Conservation (phyloP, 176 grass and related monocot genomes). For the Avena insularis region DNA sequence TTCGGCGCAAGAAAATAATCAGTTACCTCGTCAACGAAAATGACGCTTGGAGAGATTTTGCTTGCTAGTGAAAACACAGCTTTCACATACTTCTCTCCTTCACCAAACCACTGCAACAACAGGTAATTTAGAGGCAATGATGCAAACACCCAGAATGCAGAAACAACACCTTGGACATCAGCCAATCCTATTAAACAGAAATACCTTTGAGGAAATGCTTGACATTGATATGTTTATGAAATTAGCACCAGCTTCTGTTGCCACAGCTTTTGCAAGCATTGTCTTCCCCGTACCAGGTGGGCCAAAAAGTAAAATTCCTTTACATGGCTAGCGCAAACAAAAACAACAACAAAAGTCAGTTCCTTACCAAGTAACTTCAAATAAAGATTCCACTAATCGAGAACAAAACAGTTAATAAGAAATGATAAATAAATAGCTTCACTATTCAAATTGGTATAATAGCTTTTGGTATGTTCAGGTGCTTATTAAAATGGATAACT, state of each 20-base stretch:
- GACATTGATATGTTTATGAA: slow-evolving; percentile 99
- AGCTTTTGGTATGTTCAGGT: background rate
- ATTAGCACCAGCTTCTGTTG: slow-evolving; percentile 96
- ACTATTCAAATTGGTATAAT: slow-evolving; percentile 10
- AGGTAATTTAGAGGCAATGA: slow-evolving; percentile 42
- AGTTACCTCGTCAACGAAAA: slow-evolving; percentile 92
- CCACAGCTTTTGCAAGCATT: slow-evolving; percentile 98
- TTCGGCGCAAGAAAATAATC: slow-evolving; percentile 12
- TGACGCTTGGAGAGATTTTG: slow-evolving; percentile 96
- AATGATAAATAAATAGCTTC: slow-evolving; percentile 11
- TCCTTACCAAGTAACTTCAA: slow-evolving; percentile 17
- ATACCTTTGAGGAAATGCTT: slow-evolving; percentile 96
- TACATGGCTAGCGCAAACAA: slow-evolving; percentile 66
- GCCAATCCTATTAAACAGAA: slow-evolving; percentile 18
- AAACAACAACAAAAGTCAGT: background rate
- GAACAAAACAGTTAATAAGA: background rate
- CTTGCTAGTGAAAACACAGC: slow-evolving; percentile 94
- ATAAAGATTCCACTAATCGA: slow-evolving; percentile 11
- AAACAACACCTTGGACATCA: slow-evolving; percentile 5
- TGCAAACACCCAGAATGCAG: slow-evolving; percentile 15
- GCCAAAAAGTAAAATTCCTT: slow-evolving; percentile 98
- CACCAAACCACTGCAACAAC: slow-evolving; percentile 93
- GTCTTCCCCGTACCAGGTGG: slow-evolving; percentile 99
- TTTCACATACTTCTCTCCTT: slow-evolving; percentile 98
- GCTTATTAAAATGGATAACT: background rate